Conservation (phyloP, 2,329 filamentous ascomycete genomes). For the Trematosphaeria pertusa region DNA sequence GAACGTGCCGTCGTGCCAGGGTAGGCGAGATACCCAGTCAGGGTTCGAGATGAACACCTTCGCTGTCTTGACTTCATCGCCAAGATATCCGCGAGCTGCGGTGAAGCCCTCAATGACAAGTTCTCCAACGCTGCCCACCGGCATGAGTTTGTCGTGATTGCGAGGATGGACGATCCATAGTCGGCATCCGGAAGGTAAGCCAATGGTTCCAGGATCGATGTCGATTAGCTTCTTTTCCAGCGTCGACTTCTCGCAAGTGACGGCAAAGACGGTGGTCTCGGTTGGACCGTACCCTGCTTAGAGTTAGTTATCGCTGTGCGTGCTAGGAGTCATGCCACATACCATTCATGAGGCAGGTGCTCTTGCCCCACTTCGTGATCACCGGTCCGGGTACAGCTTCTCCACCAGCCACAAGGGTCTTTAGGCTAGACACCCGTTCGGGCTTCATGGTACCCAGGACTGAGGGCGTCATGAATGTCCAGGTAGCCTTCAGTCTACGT, state of each 20-base stretch:
- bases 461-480: slow-evolving; percentile 40
- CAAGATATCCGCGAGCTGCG: slow-evolving; percentile 29
- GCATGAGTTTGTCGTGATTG: slow-evolving; percentile 44
- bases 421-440: slow-evolving; percentile 50
- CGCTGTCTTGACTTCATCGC: slow-evolving; percentile 30
- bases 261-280: slow-evolving; percentile 39
- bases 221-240: slow-evolving; percentile 33
- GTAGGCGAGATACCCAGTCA: slow-evolving; percentile 16
- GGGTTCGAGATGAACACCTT: slow-evolving; percentile 28
- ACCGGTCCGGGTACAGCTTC: slow-evolving; percentile 51
- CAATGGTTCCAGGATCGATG: slow-evolving; percentile 38
- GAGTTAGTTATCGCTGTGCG: slow-evolving; percentile 6
- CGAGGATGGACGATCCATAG: slow-evolving; percentile 52
- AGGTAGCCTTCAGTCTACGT: slow-evolving; percentile 34
- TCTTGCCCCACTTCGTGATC: slow-evolving; percentile 53
- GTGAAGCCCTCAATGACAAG: slow-evolving; percentile 34
- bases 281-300: slow-evolving; percentile 40
- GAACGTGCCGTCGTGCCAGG: slow-evolving; percentile 8
- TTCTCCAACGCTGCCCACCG: slow-evolving; percentile 40
- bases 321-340: slow-evolving; percentile 34
- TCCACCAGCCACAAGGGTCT: slow-evolving; percentile 54
- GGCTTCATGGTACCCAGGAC: slow-evolving; percentile 49
- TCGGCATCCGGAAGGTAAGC: slow-evolving; percentile 37
- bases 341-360: slow-evolving; percentile 54
- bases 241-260: slow-evolving; percentile 28